A percentile compares a stretch with the other conserved stretches of the same genome.
These are phyloP conservation scores for Ophiostoma australiae DNA, from an alignment of 2,329 filamentous ascomycete species.

Conservation along the genomic window DNA sequence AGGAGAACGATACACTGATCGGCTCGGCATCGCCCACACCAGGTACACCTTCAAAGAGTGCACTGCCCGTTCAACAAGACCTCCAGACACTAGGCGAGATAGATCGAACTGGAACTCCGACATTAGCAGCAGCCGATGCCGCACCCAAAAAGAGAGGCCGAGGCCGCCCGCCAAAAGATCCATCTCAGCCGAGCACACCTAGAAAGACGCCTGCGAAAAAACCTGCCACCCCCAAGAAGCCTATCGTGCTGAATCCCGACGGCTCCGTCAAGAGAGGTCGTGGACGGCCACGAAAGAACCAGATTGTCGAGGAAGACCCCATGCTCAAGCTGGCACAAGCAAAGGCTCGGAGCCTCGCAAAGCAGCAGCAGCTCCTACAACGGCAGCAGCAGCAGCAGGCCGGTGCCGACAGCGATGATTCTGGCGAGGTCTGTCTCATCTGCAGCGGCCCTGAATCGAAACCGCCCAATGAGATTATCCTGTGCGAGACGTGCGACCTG, in stretches of 20 bases:
- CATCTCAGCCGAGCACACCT: not conserved
- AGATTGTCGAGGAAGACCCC: constrained; percentile 1
- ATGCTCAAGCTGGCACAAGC: constrained; percentile 3
- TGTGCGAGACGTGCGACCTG: constrained; percentile 60
- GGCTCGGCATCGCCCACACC: constrained; percentile 24
- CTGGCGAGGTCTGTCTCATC: constrained; percentile 52
- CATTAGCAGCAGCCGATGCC: not conserved
- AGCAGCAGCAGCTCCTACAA: not conserved
- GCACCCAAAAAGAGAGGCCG: constrained; percentile 6
- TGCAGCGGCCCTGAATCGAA: constrained; percentile 55
- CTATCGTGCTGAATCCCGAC: not conserved
- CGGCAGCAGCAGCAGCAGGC: constrained; percentile 28
- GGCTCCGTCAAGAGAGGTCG: not conserved
- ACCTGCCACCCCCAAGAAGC: not conserved
- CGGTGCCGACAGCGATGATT: constrained; percentile 30
- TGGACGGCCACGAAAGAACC: constrained; percentile 14
- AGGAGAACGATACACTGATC: constrained; percentile 22
- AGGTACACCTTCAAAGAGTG: constrained; percentile 18
- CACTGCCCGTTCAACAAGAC: not conserved
- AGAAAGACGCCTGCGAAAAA: constrained; percentile 3
- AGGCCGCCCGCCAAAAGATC: constrained; percentile 4
- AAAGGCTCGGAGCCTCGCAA: not conserved
- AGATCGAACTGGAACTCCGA: not conserved
- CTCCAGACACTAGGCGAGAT: not conserved
- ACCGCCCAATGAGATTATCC: constrained; percentile 56